Base-by-base conservation (phyloP, 441 rosid species). In the Croton setiger region DNA sequence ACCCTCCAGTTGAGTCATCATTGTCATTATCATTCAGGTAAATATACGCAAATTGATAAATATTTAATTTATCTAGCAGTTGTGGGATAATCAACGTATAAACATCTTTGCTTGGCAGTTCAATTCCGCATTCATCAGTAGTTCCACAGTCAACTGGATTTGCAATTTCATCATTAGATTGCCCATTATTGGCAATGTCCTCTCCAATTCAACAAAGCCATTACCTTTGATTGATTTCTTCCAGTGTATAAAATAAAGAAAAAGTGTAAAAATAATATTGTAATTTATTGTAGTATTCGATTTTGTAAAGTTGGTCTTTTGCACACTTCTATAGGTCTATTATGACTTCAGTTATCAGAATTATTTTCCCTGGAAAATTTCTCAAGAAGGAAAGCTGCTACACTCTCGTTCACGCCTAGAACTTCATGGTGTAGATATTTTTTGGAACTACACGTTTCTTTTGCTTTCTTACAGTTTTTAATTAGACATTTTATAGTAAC, bases 21-120 rank as follows among this genome's bases (percentile, higher is more conserved):
- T 72, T 91, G 74, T 89, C 98, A 61, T 78, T 89, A 60, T 89
- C 97, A 2, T 91, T 89, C 85, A 86, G 96, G 97, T 89, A 39
- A 81, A 82, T 60, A 54, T n/a, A 9, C 7, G 11, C 9, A 51
- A 23, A n/a, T 48, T 10, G 1, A 4, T 10, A 15, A 12, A 17
- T 9, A 17, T 37, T 17, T 35, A 57, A 4, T 57, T 57, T 1
- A 2, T 13, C 54, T 15, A 15, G 7, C 54, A 21, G 20, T 53
- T 21, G 10, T 53, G 4, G 11, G 3, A 18, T 14, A 4, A 31
- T 5, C 21, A 23, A 15, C 6, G 20, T 7, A 53, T 18, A 5
- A 20, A 20, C 36, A 27, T 66, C 18, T 61, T 49, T 44, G 4
- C 11, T 64, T 73, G 65, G 80, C 88, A 88, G 96, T 72, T 82